Base-by-base conservation (phyloP, 176 grass and related monocot genomes). In the Pontederia crassipes region DNA sequence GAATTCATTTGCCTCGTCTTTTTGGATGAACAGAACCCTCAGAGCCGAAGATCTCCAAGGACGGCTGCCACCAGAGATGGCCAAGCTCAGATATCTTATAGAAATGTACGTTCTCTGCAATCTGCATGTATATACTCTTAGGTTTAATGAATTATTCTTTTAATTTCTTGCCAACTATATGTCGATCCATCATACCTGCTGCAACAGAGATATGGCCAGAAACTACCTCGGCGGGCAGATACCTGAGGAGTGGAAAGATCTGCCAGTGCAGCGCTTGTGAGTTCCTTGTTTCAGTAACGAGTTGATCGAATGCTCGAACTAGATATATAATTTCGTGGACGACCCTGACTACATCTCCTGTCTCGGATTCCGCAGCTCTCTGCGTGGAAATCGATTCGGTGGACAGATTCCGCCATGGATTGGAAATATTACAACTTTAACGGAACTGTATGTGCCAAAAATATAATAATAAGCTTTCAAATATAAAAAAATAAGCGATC, bases 61-160 rank as follows among this genome's bases (percentile, higher is more conserved):
- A 35, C 13, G 2, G 4, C 58, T 60, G 8, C 58, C 58, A 60
- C 58, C 58, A 60, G 58, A 29, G 24, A 60, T 60, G 58, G 58
- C 58, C 14, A 12, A 12, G 2, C 58, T 60, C 35, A 26, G 2
- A 26, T 35, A 60, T 15, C 58, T 60, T 4, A 1, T 35, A 45
- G 27, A 12, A 40, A 35, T 60, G 58, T 60, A 11, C 5, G 58
- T 60, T 40, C 6, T 40, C 32, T 40, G 32, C 32, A 40, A 24
- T 24, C 20, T 24, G 20, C 20, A 40, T 40, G 6, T 40, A 40
- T 40, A 40, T 60, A 26, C 10, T 60, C 20, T 40, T 0, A 7
- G 13, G 11, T 7, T 15, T 35, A 8, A 57, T 57, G 8, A 17
- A 57, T 3, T 20, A 2, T 57, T 57, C 11, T 10, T 20, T 20